Evolutionary conservation across 768 basidiomycete species (phyloP).

Genomic region (Terana coerulea): DNA sequence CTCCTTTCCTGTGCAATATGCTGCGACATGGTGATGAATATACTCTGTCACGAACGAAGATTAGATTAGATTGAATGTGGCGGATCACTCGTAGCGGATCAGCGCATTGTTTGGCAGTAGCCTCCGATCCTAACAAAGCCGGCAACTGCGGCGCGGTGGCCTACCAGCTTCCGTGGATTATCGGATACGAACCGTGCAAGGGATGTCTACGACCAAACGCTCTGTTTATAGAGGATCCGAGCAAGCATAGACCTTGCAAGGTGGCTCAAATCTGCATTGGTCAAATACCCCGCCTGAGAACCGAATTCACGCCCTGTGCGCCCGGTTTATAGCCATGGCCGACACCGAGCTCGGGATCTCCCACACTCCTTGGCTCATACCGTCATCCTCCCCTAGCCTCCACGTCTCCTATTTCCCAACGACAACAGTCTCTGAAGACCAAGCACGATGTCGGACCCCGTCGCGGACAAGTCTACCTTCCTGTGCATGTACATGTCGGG

Average conservation of each 20-base stretch:
- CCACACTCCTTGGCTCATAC: background rate
- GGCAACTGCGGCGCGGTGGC: background rate
- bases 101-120: slow-evolving; percentile 2
- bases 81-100: slow-evolving; percentile 4
- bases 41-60: no score
- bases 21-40: no score
- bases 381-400: background rate
- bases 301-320: background rate
- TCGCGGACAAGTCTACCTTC: slow-evolving; percentile 71
- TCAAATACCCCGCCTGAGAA: background rate
- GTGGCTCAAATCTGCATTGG: background rate
- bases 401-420: background rate
- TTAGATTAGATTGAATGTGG: background rate
- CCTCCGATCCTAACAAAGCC: slow-evolving; percentile 8
- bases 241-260: background rate
- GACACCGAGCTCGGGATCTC: background rate
- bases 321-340: background rate
- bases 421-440: background rate
- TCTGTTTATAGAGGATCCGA: background rate
- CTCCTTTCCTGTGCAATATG: no score
- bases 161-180: background rate
- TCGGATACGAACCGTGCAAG: background rate
- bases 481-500: slow-evolving; percentile 82
- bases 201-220: background rate
- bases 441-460: slow-evolving; percentile 58